phyloP scores from a whole-genome alignment of 345 rosid species.

The Populus euphratica region DNA sequence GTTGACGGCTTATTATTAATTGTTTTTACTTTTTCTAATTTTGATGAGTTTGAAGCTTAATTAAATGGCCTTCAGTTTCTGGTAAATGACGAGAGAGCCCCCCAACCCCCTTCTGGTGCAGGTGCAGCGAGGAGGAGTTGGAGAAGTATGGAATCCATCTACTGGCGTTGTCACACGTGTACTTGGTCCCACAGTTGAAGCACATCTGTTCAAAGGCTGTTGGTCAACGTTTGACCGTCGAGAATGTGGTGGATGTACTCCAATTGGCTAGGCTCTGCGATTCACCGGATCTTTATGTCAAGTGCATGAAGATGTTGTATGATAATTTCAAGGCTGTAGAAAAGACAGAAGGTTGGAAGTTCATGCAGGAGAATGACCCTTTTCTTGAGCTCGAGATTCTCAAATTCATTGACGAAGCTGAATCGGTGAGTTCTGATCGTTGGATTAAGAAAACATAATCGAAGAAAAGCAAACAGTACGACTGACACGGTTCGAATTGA shows the following conservation, averaged over 20 bases:
- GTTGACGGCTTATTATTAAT: slow-evolving; percentile 5
- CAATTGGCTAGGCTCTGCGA: slow-evolving; percentile 77
- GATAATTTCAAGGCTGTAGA: slow-evolving; percentile 51
- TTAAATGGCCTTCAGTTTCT: background rate
- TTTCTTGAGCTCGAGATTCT: slow-evolving; percentile 72
- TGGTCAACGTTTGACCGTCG: slow-evolving; percentile 43
- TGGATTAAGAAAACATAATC: background rate
- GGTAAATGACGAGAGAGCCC: slow-evolving; percentile 12
- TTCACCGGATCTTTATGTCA: slow-evolving; percentile 65
- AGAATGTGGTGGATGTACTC: slow-evolving; percentile 73
- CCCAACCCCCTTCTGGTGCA: slow-evolving; percentile 13
- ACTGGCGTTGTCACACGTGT: slow-evolving; percentile 72
- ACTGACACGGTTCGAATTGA: background rate
- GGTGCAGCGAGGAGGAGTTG: slow-evolving; percentile 61
- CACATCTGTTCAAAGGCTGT: slow-evolving; percentile 52
- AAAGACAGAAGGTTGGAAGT: slow-evolving; percentile 74
- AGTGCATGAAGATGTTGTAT: slow-evolving; percentile 51
- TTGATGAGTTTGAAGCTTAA: background rate
- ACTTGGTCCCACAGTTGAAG: slow-evolving; percentile 62
- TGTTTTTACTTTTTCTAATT: background rate
- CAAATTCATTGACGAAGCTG: slow-evolving; percentile 72
- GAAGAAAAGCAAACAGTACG: background rate
- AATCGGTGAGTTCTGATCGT: slow-evolving; percentile 39
- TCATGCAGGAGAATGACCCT: slow-evolving; percentile 70
- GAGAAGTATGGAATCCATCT: slow-evolving; percentile 70